These are phyloP conservation scores for Syncephalis plumigaleata DNA, from an alignment of 371 early-diverging fungal genomes.

Conservation along the genomic window DNA sequence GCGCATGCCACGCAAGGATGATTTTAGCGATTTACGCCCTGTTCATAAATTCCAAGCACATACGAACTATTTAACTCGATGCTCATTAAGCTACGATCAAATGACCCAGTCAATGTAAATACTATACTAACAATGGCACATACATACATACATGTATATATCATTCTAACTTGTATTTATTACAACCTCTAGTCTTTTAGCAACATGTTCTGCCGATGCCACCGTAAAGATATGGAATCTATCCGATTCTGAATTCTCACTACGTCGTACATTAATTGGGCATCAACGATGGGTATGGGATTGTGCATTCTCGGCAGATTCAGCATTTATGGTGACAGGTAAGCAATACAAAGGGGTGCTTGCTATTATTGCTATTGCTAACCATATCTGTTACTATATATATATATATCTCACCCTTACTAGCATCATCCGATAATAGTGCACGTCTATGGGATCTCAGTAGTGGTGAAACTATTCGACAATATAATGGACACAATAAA, in stretches of 20 bases:
- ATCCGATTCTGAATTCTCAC: constrained; percentile 33
- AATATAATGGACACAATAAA: constrained; percentile 83
- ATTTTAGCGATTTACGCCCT: constrained; percentile 48
- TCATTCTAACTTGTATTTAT: too few relatives aligned
- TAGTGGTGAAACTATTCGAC: constrained; percentile 68
- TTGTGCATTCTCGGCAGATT: constrained; percentile 83
- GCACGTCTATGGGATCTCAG: constrained; percentile 76
- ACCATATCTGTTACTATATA: background rate
- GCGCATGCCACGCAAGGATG: constrained; percentile 41
- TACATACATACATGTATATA: too few relatives aligned
- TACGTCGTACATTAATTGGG: constrained; percentile 57
- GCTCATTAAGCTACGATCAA: constrained; percentile 61
- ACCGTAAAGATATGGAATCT: constrained; percentile 58
- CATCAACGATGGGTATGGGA: constrained; percentile 93
- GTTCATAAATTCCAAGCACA: constrained; percentile 60
- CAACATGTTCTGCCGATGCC: constrained; percentile 79
- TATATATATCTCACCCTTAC: background rate
- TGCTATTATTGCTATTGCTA: background rate
- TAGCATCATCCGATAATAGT: constrained; percentile 74
- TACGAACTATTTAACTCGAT: constrained; percentile 60
- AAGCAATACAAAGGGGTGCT: too few relatives aligned
- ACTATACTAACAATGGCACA: background rate
- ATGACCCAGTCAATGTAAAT: constrained; percentile 27
- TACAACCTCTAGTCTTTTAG: constrained; percentile 35
- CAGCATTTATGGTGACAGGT: constrained; percentile 77